These are phyloP conservation scores for Agarophyton chilense DNA, from an alignment of 23 red algal genomes.

Conservation along the genomic window DNA sequence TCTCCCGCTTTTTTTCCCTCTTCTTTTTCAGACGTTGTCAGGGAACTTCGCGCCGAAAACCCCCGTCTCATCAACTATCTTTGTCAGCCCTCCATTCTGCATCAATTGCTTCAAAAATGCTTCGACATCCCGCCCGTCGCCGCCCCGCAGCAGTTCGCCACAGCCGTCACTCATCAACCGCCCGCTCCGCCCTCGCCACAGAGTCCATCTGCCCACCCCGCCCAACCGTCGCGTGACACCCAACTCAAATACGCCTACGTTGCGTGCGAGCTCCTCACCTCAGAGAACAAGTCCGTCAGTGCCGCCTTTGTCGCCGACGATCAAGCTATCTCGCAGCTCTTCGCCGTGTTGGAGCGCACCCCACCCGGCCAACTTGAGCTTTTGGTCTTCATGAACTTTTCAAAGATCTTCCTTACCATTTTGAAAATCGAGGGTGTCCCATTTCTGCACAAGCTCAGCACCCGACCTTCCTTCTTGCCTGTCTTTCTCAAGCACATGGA, in stretches of 20 bases:
- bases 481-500: slow-evolving; percentile 73
- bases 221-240: slow-evolving; percentile 5
- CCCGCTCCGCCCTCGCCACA: slow-evolving; percentile 10
- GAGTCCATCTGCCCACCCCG: neutral
- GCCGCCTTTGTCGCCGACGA: slow-evolving; percentile 44
- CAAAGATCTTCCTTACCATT: slow-evolving; percentile 66
- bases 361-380: slow-evolving; percentile 27
- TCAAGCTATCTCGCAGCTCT: neutral
- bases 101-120: slow-evolving; percentile 16
- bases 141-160: neutral
- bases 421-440: slow-evolving; percentile 35
- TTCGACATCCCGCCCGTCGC: slow-evolving; percentile 24
- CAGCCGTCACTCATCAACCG: neutral
- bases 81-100: slow-evolving; percentile 13
- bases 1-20: neutral
- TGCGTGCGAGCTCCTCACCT: slow-evolving; percentile 72
- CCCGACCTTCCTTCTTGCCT: slow-evolving; percentile 32
- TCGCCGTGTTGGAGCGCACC: slow-evolving; percentile 34
- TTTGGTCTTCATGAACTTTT: slow-evolving; percentile 47
- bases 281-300: slow-evolving; percentile 35
- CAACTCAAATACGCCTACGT: slow-evolving; percentile 67
- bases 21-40: slow-evolving; percentile 26
- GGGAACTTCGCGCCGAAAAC: slow-evolving; percentile 74
- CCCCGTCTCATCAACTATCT: slow-evolving; percentile 66
- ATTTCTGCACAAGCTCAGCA: slow-evolving; percentile 21